These are phyloP conservation scores for Endocalyx cinctus DNA, from an alignment of 2,329 filamentous ascomycete species.

Conservation along the genomic window DNA sequence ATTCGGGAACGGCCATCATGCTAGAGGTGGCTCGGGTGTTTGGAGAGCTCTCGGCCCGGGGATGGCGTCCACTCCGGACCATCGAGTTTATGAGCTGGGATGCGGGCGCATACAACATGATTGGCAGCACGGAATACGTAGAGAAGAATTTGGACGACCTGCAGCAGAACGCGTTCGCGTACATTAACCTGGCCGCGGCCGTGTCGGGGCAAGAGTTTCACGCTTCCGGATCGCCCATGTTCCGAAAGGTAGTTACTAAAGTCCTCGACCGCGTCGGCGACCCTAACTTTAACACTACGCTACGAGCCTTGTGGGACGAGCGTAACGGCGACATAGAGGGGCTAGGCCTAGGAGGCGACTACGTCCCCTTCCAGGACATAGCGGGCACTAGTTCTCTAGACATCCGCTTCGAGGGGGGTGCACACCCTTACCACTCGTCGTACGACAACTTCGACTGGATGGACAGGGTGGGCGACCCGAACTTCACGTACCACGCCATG, in stretches of 20 bases:
- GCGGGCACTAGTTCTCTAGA: conserved; percentile 86
- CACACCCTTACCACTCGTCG: conserved; percentile 72
- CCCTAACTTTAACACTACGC: conserved; percentile 64
- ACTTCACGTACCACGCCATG: conserved; percentile 73
- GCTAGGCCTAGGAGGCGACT: conserved; percentile 74
- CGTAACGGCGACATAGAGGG: conserved; percentile 57
- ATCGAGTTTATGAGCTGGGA: conserved; percentile 99
- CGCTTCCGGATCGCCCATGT: conserved; percentile 77
- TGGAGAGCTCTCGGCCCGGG: conserved; percentile 67
- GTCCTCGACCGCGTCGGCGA: conserved; percentile 72
- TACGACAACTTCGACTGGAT: conserved; percentile 92
- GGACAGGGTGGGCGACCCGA: conserved; percentile 71
- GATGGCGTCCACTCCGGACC: conserved; percentile 88
- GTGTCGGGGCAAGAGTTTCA: conserved; percentile 71
- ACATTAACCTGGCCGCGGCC: conserved; percentile 85
- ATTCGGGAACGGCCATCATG: conserved; percentile 85
- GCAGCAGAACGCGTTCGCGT: conserved; percentile 72
- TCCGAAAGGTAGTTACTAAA: conserved; percentile 65
- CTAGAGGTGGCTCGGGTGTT: conserved; percentile 84
- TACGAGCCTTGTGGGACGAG: conserved; percentile 73
- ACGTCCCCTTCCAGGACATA: conserved; percentile 85
- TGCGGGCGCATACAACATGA: conserved; percentile 84
- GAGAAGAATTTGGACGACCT: conserved; percentile 75
- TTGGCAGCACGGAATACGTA: conserved; percentile 92
- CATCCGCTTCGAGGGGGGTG: conserved; percentile 66